Base-by-base conservation (phyloP, 495 filamentous ascomycete species). In the Talaromyces stipitatus region DNA sequence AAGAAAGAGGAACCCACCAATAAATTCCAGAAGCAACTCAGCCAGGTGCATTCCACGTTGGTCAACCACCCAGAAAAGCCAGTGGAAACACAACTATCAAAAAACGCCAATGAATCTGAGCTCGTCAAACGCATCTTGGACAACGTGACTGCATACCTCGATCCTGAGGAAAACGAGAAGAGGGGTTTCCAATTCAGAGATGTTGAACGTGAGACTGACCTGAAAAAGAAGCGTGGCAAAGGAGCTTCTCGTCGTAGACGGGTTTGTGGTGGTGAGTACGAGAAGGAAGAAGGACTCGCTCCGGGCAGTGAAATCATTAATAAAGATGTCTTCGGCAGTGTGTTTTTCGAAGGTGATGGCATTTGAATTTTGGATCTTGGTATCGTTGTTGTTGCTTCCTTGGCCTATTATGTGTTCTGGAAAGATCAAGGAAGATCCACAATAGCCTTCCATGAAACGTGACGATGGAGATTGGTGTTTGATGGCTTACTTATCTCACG, bases 1-100 rank as follows among this genome's bases (percentile, higher is more conserved):
- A 50, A 26, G 22, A 48, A 63, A 23, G 60, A 64, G 3, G 10
- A 57, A 10, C 30, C n/a, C 5, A n/a, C 16, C 24, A 28, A 5
- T 1, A 18, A 41, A n/a, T 36, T 41, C 2, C 30, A n/a, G 0
- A 9, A 9, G 33, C 45, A 29, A 18, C 54, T 55, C 24, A 23
- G 12, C 30, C 20, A 43, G 16, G 38, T 38, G 24, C 23, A 27
- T 22, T 22, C 36, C 3, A 45, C 46, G 24, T 27, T 43, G 10
- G 16, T 29, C 16, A 28, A 10, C 16, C 48, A 10, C 4, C 45
- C 12, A 20, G 26, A 16, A 14, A 30, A n/a, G n/a, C n/a, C n/a
- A n/a, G n/a, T n/a, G n/a, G n/a, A n/a, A n/a, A n/a, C n/a, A n/a
- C n/a, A n/a, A n/a, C n/a, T 23, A 18, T 9, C 14, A 30, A 51